Conservation (phyloP, 495 filamentous ascomycete genomes). For the Aspergillus nidulans region DNA sequence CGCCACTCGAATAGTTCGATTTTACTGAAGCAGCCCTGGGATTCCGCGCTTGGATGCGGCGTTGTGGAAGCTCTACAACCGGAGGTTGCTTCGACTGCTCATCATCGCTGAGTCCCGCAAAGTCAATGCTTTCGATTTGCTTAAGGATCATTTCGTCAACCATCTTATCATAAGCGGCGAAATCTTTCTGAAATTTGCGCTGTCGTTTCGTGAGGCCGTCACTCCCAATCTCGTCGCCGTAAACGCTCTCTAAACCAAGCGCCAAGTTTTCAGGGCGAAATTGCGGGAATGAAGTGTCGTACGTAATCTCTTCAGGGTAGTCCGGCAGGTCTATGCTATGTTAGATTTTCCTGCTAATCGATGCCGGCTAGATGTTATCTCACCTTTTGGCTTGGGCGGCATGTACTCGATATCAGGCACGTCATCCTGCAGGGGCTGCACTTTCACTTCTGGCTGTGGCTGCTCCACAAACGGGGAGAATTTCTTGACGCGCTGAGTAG, state of each 20-base stretch:
- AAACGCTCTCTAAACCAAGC: conserved; percentile 54
- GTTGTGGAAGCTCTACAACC: conserved; percentile 17
- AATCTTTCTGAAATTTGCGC: conserved; percentile 54
- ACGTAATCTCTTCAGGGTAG: conserved; percentile 68
- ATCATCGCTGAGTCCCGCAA: conserved; percentile 42
- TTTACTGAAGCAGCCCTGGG: conserved; percentile 27
- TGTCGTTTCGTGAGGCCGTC: conserved; percentile 63
- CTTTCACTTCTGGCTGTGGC: conserved; percentile 26
- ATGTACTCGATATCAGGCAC: conserved; percentile 72
- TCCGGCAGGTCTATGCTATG: conserved; percentile 60
- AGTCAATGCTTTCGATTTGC: conserved; percentile 53
- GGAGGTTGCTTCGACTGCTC: conserved; percentile 16
- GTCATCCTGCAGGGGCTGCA: conserved; percentile 50
- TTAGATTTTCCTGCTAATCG: conserved; percentile 25
- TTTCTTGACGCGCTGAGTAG: conserved; percentile 49
- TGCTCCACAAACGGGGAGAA: conserved; percentile 35
- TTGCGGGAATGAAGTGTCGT: conserved; percentile 48
- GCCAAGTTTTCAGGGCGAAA: conserved; percentile 63
- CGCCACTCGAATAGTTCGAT: conserved; percentile 21
- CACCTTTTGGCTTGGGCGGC: conserved; percentile 60
- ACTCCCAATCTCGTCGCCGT: conserved; percentile 61
- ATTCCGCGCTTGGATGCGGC: conserved; percentile 17
- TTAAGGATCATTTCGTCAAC: conserved; percentile 59
- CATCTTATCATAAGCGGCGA: conserved; percentile 36
- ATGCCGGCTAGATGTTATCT: not conserved